Evolutionary conservation across 768 basidiomycete species (phyloP).

Genomic region (Mycena crocata): DNA sequence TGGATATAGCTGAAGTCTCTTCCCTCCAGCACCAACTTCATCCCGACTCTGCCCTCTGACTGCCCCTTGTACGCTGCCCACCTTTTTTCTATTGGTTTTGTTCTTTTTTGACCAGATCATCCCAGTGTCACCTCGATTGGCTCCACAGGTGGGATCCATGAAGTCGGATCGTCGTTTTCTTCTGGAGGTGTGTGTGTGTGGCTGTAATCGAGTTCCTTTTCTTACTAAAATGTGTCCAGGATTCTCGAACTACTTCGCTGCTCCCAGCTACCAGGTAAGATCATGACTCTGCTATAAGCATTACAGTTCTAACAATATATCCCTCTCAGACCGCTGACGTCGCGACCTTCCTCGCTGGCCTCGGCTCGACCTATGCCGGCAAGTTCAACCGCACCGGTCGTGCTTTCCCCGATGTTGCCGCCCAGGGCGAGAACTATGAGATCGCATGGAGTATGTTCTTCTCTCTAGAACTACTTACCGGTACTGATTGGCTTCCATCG

Average conservation of each 20-base stretch:
- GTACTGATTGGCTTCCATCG: too few relatives aligned
- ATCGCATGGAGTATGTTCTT: neutral
- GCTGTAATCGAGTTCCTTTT: neutral
- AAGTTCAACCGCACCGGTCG: conserved; percentile 33
- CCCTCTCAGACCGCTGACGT: conserved; percentile 16
- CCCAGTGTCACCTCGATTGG: conserved; percentile 11
- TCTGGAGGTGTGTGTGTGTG: conserved; percentile 48
- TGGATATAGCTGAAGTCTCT: too few relatives aligned
- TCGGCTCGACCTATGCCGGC: conserved; percentile 32
- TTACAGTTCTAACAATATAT: too few relatives aligned
- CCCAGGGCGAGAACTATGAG: conserved; percentile 48
- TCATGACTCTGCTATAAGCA: too few relatives aligned
- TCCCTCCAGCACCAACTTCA: neutral
- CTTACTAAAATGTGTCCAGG: conserved; percentile 38
- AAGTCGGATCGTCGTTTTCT: conserved; percentile 53
- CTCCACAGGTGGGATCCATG: conserved; percentile 40
- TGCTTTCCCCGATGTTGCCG: conserved; percentile 56
- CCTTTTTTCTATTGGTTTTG: conserved; percentile 51
- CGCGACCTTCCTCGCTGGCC: conserved; percentile 19
- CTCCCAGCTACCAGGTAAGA: conserved; percentile 26
- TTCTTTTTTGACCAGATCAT: neutral
- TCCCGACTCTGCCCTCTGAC: conserved; percentile 4
- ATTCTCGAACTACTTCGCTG: conserved; percentile 53
- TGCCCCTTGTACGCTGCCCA: conserved; percentile 20
- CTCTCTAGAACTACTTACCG: neutral